Base-by-base conservation (phyloP, 176 grass and related monocot species). In the Aegilops sharonensis region DNA sequence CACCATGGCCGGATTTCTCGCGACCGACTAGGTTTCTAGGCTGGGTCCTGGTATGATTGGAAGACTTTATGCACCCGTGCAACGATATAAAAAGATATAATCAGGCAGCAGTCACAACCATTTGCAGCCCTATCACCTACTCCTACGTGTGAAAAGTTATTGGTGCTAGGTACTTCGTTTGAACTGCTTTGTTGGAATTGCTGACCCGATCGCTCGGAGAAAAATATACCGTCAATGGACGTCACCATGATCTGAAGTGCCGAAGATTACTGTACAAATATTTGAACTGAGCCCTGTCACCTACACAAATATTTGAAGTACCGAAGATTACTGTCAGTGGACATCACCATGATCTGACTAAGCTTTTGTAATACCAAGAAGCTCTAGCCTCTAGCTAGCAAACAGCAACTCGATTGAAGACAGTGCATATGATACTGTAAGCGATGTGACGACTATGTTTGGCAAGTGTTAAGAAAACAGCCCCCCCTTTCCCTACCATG, bases 11-110 rank as follows among this genome's bases (percentile, higher is more conserved):
- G 64, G 7, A 15, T 62, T 79, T 79, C 76, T 80, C 72, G 27
- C 66, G 54, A 40, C 73, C 34, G 18, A 1, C 31, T 71, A 69
- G 61, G 82, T 9, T 29, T 68, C 23, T 68, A 73, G 23, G 60
- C 61, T 66, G 14, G 70, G 5, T 37, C 11, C 36, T 42, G 9
- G 6, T 23, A 69, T 90, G 84, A 82, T 82, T 72, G 78, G 21
- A 45, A 57, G 88, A 71, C 71, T 86, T 86, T 52, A 17, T 1
- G 50, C 83, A 30, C 83, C 11, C 83, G 71, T 86, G 88, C 83
- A 54, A 78, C 78, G 29, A 77, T 82, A 90, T 77, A 78, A 5
- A 78, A 63, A 42, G 3, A 32, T 25, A 5, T 39, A 5, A 0
- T 13, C 37, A 45, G 50, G 1, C 13, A 27, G 61, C 36, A 75